Evolutionary conservation across 2,329 filamentous ascomycete genomes (phyloP).

Genomic region (Fusarium floridanum): DNA sequence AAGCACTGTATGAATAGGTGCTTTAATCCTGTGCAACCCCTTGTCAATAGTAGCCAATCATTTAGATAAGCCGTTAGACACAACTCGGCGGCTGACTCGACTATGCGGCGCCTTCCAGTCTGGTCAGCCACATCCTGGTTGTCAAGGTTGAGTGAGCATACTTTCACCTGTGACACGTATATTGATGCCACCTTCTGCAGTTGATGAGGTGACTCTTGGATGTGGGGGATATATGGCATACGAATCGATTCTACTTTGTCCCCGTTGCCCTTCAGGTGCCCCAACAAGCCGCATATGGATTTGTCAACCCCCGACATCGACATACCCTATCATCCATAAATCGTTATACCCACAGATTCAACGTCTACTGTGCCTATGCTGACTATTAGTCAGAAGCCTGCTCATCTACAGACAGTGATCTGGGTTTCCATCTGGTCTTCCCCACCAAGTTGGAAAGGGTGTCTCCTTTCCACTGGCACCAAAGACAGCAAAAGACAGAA

Average conservation of each 20-base stretch:
- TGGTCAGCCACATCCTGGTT: neutral
- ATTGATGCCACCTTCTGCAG: too few relatives aligned
- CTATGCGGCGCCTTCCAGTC: neutral
- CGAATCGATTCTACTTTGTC: neutral
- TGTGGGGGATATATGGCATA: neutral
- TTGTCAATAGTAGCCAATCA: neutral
- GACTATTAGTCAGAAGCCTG: neutral
- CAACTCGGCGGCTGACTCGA: neutral
- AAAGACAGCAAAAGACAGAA: constrained; percentile 44
- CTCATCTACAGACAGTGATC: neutral
- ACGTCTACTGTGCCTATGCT: neutral
- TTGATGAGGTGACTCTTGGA: accelerated
- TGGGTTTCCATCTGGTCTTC: neutral
- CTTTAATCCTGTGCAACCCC: neutral
- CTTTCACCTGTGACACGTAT: too few relatives aligned
- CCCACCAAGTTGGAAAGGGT: constrained; percentile 32
- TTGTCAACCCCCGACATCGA: neutral
- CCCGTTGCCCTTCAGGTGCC: too few relatives aligned
- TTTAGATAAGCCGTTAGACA: neutral
- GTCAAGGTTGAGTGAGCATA: neutral
- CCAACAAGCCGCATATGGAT: too few relatives aligned
- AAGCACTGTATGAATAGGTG: neutral
- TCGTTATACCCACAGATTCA: neutral
- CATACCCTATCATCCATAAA: neutral
- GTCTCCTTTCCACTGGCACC: constrained; percentile 38